Percentiles rank a stretch among this genome's conserved stretches.
These are phyloP conservation scores for Tetrahymena thermophila DNA, from an alignment of 73 alveolate species.

Conservation along the genomic window DNA sequence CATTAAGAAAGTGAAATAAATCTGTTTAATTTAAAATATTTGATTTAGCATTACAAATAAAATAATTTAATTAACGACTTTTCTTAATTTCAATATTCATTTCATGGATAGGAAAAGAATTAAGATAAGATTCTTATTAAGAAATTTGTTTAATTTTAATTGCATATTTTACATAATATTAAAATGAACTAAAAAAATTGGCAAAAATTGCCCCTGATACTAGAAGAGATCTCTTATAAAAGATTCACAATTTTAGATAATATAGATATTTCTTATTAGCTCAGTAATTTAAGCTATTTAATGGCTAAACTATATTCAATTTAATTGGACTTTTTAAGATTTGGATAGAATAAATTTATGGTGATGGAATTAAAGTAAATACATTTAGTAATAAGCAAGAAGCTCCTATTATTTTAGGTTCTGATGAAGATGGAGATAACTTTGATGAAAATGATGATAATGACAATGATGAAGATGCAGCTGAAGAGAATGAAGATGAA, in stretches of 20 bases:
- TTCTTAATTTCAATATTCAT: not conserved
- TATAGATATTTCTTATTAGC: not conserved
- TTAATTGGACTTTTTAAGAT: not conserved
- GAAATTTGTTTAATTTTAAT: not conserved
- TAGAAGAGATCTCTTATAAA: not conserved
- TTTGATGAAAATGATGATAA: not conserved
- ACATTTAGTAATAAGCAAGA: not conserved
- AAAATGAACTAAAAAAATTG: not conserved
- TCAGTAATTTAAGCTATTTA: not conserved
- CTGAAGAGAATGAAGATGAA: not conserved
- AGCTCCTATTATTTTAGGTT: not conserved
- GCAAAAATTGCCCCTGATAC: not conserved
- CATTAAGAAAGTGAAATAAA: not conserved
- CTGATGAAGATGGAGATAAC: not conserved
- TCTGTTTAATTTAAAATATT: not conserved
- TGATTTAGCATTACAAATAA: not conserved
- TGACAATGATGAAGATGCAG: not conserved
- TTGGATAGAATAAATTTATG: not conserved
- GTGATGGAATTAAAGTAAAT: not conserved
- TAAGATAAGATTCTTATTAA: not conserved
- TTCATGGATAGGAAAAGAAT: not conserved
- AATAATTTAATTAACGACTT: not conserved
- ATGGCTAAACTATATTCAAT: not conserved
- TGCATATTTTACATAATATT: not conserved
- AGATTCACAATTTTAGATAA: not conserved